Percentiles rank a stretch among this genome's conserved stretches.
These are phyloP conservation scores for Amylocarpus encephaloides DNA, from an alignment of 2,329 filamentous ascomycete genomes.

Conservation along the genomic window DNA sequence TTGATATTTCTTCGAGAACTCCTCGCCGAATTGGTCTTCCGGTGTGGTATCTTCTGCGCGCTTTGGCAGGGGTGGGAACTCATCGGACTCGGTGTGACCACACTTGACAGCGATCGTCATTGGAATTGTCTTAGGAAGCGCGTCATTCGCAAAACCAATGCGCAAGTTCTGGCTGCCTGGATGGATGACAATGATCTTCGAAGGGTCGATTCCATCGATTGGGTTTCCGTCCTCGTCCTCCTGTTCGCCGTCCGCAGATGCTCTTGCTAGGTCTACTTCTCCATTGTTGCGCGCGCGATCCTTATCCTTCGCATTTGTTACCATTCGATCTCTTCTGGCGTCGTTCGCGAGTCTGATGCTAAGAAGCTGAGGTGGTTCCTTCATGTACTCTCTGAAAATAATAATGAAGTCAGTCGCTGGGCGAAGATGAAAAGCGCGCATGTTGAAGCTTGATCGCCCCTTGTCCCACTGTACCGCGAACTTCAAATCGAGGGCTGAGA, in stretches of 20 bases:
- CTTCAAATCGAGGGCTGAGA: neutral
- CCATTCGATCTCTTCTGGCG: conserved; percentile 74
- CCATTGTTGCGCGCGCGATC: conserved; percentile 76
- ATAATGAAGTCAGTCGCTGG: neutral
- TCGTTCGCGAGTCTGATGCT: conserved; percentile 84
- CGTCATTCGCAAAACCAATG: conserved; percentile 93
- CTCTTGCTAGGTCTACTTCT: conserved; percentile 58
- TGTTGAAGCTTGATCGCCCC: too few species aligned
- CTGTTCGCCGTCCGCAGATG: conserved; percentile 44
- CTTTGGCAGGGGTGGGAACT: conserved; percentile 70
- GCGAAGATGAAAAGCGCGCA: too few species aligned
- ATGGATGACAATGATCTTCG: conserved; percentile 91
- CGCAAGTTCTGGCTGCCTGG: conserved; percentile 92
- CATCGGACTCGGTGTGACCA: conserved; percentile 73
- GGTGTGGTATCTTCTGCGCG: conserved; percentile 51
- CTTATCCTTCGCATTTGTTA: conserved; percentile 79
- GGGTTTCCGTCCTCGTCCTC: conserved; percentile 44
- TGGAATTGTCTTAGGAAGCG: conserved; percentile 85
- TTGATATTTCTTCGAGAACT: conserved; percentile 68
- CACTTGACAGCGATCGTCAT: conserved; percentile 85
- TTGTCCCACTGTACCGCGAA: neutral
- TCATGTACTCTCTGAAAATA: conserved; percentile 79
- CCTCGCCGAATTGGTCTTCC: conserved; percentile 83
- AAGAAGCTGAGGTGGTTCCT: conserved; percentile 93
- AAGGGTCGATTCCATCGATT: conserved; percentile 63